Evolutionary conservation across 2,329 filamentous ascomycete species (phyloP), one percentile per base, ranked within the genome.

Genomic region (Colletotrichum gigasporum): DNA sequence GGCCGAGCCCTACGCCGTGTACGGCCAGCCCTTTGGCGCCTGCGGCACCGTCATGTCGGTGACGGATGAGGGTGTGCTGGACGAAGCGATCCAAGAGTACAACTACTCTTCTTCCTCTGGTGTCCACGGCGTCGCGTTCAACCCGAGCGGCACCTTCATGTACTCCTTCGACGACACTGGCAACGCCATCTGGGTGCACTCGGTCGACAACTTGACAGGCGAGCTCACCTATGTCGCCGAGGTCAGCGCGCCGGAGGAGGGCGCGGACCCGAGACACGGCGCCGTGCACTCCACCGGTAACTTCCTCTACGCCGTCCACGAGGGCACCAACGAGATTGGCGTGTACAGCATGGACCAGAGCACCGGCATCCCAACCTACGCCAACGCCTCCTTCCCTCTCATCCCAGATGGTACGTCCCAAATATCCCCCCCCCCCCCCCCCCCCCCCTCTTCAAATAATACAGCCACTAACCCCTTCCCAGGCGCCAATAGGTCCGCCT

Each of bases 11-110:
- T 58, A 48, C 30, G 26, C 42, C 4, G 54, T 58, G 2, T 58
- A 58, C 22, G 54, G 54, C 8, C 32, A 35, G 4, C 54, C 44
- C 1, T 50, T 58, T n/a, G 54, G 54, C 16, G 54, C 54, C 2
- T 58, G 54, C 9, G 54, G 54, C 5, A 58, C 54, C 3, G 54
- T 58, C 18, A 58, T 58, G 54, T 58, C 54, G 14, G 44, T 50
- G 14, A 42, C 30, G 2, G 22, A 16, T 4, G 16, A 47, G 5
- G 54, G 54, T 22, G 22, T 58, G 5, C 54, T 58, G 6, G n/a
- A 20, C 7, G 54, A 58, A 22, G 28, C 44, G 6, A 50, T 50
- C 16, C 54, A 58, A 14, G 54, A 58, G 9, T 58, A 48, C 44
- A 50, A 58, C 54, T 58, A 58, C 54, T 41, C 32, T 5, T 39